Percentiles rank a stretch among this genome's conserved stretches.
Conservation (phyloP, 2,329 filamentous ascomycete species). For the Trichoderma polysporum region DNA sequence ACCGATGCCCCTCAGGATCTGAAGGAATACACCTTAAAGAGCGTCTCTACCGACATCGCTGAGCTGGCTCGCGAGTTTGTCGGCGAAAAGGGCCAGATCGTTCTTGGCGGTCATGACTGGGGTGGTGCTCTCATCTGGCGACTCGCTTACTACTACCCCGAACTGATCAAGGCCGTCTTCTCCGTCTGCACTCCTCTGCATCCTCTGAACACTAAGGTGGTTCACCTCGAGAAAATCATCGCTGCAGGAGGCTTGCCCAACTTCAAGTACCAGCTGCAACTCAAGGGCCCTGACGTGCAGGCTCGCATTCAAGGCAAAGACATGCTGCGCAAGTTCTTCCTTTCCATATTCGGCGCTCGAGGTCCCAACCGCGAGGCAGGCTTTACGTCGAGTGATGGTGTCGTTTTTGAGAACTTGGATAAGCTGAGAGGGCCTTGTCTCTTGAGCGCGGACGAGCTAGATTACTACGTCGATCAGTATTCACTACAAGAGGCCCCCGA, state of each 20-base stretch:
- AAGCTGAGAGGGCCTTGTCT: slow-evolving; percentile 57
- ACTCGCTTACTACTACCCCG: slow-evolving; percentile 69
- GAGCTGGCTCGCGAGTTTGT: slow-evolving; percentile 62
- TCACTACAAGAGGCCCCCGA: slow-evolving; percentile 55
- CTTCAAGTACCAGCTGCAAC: slow-evolving; percentile 82
- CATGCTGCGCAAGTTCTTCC: slow-evolving; percentile 68
- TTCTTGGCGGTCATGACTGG: slow-evolving; percentile 93
- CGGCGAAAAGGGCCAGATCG: slow-evolving; percentile 54
- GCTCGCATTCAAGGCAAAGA: slow-evolving; percentile 54
- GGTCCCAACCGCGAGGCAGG: slow-evolving; percentile 54
- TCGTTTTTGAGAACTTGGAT: slow-evolving; percentile 63
- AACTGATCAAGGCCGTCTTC: slow-evolving; percentile 73
- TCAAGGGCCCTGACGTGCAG: slow-evolving; percentile 68
- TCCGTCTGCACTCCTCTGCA: slow-evolving; percentile 75
- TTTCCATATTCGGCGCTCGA: slow-evolving; percentile 66
- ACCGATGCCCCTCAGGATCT: slow-evolving; percentile 67
- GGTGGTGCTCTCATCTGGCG: slow-evolving; percentile 78
- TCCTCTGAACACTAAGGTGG: slow-evolving; percentile 52
- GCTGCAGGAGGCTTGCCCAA: slow-evolving; percentile 57
- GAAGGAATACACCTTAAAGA: slow-evolving; percentile 68
- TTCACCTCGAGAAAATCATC: slow-evolving; percentile 61
- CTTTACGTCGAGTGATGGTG: slow-evolving; percentile 61
- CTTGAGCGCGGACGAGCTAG: slow-evolving; percentile 66
- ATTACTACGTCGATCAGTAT: slow-evolving; percentile 75
- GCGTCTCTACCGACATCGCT: slow-evolving; percentile 71